Evolutionary conservation across 2,329 filamentous ascomycete species (phyloP).

Genomic region (Neoascochyta sp.): DNA sequence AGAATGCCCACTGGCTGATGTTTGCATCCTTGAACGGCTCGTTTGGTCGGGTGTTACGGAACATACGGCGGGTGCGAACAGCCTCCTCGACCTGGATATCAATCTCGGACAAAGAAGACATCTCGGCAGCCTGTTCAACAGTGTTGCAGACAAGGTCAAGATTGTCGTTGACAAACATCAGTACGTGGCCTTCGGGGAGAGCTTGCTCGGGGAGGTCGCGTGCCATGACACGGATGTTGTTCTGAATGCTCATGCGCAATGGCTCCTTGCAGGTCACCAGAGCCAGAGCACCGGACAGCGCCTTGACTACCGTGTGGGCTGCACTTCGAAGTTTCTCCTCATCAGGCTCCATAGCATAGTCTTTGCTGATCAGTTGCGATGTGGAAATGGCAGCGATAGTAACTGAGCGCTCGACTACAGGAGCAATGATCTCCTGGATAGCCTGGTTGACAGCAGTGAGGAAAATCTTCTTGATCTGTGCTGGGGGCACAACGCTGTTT

Average conservation of each 20-base stretch:
- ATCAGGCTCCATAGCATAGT: slow-evolving; percentile 90
- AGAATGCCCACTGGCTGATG: slow-evolving; percentile 86
- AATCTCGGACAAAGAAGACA: slow-evolving; percentile 88
- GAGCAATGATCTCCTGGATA: slow-evolving; percentile 93
- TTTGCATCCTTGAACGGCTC: slow-evolving; percentile 80
- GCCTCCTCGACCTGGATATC: slow-evolving; percentile 86
- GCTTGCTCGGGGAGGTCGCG: slow-evolving; percentile 62
- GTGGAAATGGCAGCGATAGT: slow-evolving; percentile 98
- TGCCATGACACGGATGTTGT: slow-evolving; percentile 88
- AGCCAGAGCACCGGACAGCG: slow-evolving; percentile 87
- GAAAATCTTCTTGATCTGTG: slow-evolving; percentile 69
- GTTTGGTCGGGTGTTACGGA: slow-evolving; percentile 69
- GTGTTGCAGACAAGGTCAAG: slow-evolving; percentile 88
- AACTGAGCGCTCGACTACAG: slow-evolving; percentile 94
- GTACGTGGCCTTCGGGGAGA: slow-evolving; percentile 87
- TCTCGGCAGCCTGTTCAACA: slow-evolving; percentile 93
- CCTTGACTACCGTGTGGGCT: slow-evolving; percentile 90
- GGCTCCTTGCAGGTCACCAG: slow-evolving; percentile 98
- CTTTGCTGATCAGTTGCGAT: slow-evolving; percentile 90
- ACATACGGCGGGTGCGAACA: slow-evolving; percentile 71
- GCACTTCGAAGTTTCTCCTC: slow-evolving; percentile 81
- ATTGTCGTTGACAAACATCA: slow-evolving; percentile 99
- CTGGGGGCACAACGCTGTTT: slow-evolving; percentile 65
- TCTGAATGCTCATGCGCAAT: slow-evolving; percentile 91
- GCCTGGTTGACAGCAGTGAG: slow-evolving; percentile 82